A percentile compares a stretch with the other conserved stretches of the same genome.
Evolutionary conservation across 257 asterid genomes (phyloP).

Genomic region (Paraleonurus japonicus): DNA sequence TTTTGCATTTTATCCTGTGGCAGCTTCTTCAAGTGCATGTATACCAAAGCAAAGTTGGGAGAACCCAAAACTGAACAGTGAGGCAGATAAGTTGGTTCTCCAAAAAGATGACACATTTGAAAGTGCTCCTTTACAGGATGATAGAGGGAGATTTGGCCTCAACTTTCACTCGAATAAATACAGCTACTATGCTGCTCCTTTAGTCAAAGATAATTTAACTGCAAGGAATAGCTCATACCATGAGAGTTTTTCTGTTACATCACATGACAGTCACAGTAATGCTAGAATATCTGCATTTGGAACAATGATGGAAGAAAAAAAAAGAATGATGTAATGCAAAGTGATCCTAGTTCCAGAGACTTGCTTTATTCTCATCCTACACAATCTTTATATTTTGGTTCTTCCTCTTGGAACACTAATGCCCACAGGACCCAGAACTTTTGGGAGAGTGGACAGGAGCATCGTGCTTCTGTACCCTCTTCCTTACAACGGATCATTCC

Average conservation of each 20-base stretch:
- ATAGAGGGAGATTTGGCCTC: constrained; percentile 31
- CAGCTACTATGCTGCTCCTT: constrained; percentile 31
- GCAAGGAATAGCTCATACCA: constrained; percentile 25
- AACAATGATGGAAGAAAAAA: constrained; percentile 30
- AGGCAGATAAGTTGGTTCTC: constrained; percentile 25
- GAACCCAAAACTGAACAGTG: constrained; percentile 36
- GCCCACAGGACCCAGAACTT: constrained; percentile 35
- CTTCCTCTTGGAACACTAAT: constrained; percentile 44
- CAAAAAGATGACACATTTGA: constrained; percentile 25
- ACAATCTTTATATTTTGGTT: constrained; percentile 41
- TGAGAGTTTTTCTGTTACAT: constrained; percentile 29
- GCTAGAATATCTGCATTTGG: constrained; percentile 31
- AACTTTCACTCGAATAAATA: constrained; percentile 31
- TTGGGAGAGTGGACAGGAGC: constrained; percentile 37
- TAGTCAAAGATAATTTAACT: constrained; percentile 36
- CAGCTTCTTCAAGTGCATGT: constrained; percentile 43
- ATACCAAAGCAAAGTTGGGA: constrained; percentile 38
- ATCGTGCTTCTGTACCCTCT: constrained; percentile 41
- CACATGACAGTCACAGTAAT: constrained; percentile 32
- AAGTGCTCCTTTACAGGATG: constrained; percentile 2
- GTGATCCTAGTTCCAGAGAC: constrained; percentile 28
- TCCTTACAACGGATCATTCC: constrained; percentile 42
- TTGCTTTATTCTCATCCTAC: constrained; percentile 31
- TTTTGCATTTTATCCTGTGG: constrained; percentile 35
- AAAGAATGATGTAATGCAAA: constrained; percentile 24